A percentile compares a stretch with the other conserved stretches of the same genome.
Evolutionary conservation across 2,329 filamentous ascomycete species (phyloP).

Genomic region (Trichoderma polysporum): DNA sequence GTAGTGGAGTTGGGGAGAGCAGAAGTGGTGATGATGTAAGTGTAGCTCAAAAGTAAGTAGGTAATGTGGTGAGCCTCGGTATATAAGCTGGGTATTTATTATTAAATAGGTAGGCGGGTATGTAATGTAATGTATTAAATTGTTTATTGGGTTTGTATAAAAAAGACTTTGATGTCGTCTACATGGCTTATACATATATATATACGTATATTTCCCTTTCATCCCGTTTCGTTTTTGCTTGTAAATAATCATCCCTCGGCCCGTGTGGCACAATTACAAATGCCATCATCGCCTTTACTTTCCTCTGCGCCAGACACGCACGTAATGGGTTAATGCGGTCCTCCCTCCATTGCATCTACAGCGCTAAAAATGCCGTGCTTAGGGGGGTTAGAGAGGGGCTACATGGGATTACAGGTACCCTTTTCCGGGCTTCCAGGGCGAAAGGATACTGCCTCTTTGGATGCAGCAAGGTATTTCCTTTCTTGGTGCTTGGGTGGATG

Average conservation of each 20-base stretch:
- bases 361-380: background rate
- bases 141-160: background rate
- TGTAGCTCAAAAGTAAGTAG: background rate
- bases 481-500: background rate
- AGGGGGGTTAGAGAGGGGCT: background rate
- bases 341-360: background rate
- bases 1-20: background rate
- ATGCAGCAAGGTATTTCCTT: background rate
- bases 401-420: background rate
- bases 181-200: background rate
- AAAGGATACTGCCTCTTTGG: background rate
- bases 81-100: background rate
- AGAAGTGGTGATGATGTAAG: background rate
- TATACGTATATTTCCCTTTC: background rate
- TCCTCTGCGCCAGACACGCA: background rate
- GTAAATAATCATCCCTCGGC: background rate
- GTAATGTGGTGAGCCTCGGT: background rate
- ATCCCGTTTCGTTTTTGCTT: background rate
- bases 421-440: background rate
- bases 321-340: background rate
- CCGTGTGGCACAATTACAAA: constrained; percentile 9
- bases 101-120: background rate
- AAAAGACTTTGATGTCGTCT: background rate
- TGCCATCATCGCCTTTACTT: constrained; percentile 3
- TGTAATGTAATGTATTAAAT: no score